Evolutionary conservation across 441 rosid genomes (phyloP), one percentile per base, ranked within the genome.

Genomic region (Hura crepitans): DNA sequence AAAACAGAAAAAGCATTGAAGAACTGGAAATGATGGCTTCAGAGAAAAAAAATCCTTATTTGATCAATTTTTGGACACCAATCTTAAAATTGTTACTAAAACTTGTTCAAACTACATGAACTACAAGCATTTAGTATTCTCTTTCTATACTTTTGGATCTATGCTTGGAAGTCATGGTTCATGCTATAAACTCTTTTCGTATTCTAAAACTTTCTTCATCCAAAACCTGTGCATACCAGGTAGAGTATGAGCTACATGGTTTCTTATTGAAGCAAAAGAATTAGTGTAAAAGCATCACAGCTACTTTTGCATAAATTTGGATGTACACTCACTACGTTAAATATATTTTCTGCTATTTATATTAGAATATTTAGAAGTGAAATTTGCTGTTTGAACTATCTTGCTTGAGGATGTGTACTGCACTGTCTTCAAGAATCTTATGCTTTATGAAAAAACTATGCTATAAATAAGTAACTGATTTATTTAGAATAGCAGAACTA

Each of bases 1-100:
- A n/a, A n/a, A n/a, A 14, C 50, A 64, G 61, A 39, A 71, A 65
- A 43, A 64, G 31, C 71, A 54, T 12, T 68, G 27, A 53, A 25
- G 53, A 53, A 22, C 35, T 55, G 50, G 46, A 42, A 69, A 68
- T 75, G 55, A 45, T 68, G 25, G 67, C 46, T 47, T 49, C 33
- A 59, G 23, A 56, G 15, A 42, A 65, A 65, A 1, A 56, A 42
- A 28, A 65, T 18, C 60, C 54, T 43, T 53, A 18, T 68, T 68
- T 31, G 53, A 62, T 72, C 14, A 46, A 45, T 73, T 46, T 35
- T 20, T 45, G 46, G 31, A 17, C 49, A 65, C 50, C 35, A 28
- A 15, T 53, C 57, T 33, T 50, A 39, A 39, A 20, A 33, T 39
- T 33, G 20, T 63, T 65, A 49, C 51, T 57, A 55, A 42, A 51